Evolutionary conservation across 306 rosid species (phyloP).

Genomic region (Senna siamea): DNA sequence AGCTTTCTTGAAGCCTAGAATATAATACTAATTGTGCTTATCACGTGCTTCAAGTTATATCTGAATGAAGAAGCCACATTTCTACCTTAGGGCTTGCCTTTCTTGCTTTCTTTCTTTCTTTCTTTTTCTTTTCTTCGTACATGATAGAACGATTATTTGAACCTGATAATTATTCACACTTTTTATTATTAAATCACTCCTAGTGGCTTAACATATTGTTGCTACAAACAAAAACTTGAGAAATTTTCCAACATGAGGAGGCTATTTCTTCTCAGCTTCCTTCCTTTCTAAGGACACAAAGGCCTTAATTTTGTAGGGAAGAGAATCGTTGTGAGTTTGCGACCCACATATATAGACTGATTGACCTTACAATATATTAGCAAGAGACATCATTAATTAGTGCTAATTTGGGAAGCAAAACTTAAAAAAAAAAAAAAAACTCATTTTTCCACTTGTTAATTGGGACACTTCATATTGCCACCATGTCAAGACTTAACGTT

Average conservation of each 20-base stretch:
- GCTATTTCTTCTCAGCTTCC: not conserved
- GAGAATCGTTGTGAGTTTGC: too few species aligned
- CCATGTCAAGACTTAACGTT: not conserved
- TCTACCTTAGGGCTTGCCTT: not conserved
- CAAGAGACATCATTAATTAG: not conserved
- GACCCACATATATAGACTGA: too few species aligned
- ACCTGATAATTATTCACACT: too few species aligned
- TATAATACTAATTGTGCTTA: not conserved
- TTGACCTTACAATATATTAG: not conserved
- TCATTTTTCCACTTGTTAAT: not conserved
- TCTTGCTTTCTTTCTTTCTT: too few species aligned
- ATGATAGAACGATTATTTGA: too few species aligned
- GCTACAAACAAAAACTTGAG: not conserved
- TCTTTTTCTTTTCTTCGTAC: too few species aligned
- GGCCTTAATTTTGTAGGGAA: not conserved
- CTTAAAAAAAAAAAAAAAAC: too few species aligned
- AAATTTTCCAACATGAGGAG: not conserved
- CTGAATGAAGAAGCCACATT: too few species aligned
- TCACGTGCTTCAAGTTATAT: not conserved
- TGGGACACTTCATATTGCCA: not conserved
- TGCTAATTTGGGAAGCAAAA: not conserved
- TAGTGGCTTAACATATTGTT: too few species aligned
- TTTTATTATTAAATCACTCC: too few species aligned
- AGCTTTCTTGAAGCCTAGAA: conserved; percentile 4
- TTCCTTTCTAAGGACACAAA: not conserved